These are phyloP conservation scores for Discostella stelligera DNA, from an alignment of 352 stramenopile genomes.

Conservation along the genomic window DNA sequence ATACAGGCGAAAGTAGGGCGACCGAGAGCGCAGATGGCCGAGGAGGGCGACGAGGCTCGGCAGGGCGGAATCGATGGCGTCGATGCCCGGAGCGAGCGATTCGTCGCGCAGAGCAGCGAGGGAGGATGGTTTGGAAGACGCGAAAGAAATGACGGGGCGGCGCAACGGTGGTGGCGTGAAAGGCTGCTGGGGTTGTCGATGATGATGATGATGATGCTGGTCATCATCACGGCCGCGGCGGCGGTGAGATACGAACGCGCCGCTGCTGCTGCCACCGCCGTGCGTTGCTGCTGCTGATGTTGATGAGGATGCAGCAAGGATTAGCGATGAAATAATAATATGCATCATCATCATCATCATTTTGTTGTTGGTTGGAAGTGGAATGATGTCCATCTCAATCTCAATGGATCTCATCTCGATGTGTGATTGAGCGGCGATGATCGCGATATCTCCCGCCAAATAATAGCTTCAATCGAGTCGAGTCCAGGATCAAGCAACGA, in stretches of 20 bases:
- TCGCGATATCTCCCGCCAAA: no score
- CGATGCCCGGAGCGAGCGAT: conserved; percentile 30
- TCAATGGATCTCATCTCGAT: no score
- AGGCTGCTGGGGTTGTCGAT: background rate
- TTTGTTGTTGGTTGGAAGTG: no score
- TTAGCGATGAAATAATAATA: background rate
- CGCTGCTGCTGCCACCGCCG: no score
- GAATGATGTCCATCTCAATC: no score
- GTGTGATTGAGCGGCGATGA: no score
- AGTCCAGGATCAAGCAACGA: no score
- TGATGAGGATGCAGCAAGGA: background rate
- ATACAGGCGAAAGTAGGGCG: conserved; percentile 77
- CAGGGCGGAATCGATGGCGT: conserved; percentile 30
- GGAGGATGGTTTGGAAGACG: conserved; percentile 1
- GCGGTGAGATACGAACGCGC: background rate
- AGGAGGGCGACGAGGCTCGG: conserved; percentile 38
- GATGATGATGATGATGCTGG: background rate
- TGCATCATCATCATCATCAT: no score
- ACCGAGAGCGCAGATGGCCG: conserved; percentile 35
- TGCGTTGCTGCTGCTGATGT: background rate
- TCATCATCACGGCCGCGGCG: background rate
- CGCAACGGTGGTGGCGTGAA: background rate
- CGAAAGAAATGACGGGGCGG: background rate
- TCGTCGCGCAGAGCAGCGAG: conserved; percentile 4
- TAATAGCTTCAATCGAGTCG: no score